Base-by-base conservation (phyloP, 2,329 filamentous ascomycete genomes). In the Penicillium polonicum region DNA sequence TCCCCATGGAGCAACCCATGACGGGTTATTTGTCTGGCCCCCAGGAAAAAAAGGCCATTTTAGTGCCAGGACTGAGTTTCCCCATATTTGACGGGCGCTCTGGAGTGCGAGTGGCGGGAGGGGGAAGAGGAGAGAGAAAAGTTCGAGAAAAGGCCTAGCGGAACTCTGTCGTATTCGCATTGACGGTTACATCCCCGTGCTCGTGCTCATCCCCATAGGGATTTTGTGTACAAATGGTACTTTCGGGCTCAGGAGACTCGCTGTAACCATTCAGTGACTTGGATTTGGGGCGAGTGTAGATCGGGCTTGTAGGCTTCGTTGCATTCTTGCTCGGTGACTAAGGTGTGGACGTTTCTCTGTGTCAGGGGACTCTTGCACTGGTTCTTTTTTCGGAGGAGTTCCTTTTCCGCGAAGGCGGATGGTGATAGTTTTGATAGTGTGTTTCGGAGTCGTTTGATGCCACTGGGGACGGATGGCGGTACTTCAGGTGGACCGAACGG, bases 181-280 rank as follows among this genome's bases (percentile, higher is more conserved):
- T 27, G 15, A 38, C 23, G 1, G 31, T 44, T n/a, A 2, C 39
- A 15, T 36, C 3, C n/a, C 39, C 19, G 19, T 48, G 7, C 19
- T 36, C 17, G 23, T 29, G 19, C 13, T 15, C 23, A 12, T 46
- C 42, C 21, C 29, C 25, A 13, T 13, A 35, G 8, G 10, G 17
- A 21, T n/a, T n/a, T n/a, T 15, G 15, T 27, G 31, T 27, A 21
- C 5, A 19, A 10, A 23, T 15, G 38, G 23, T 44, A 19, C 13
- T 27, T 27, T 33, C 3, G 10, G 52, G 88, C 87, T 90, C 87
- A 75, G 85, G 83, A 74, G 88, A 87, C 60, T 78, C 83, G 75
- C 82, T 83, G 80, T 88, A 92, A 75, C 90, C 90, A 82, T 85
- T 88, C 74, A 83, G 86, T 76, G 90, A 93, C 66, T 78, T 82